These are phyloP conservation scores for Biscutella auriculata DNA, from an alignment of 441 rosid genomes.

Conservation along the genomic window DNA sequence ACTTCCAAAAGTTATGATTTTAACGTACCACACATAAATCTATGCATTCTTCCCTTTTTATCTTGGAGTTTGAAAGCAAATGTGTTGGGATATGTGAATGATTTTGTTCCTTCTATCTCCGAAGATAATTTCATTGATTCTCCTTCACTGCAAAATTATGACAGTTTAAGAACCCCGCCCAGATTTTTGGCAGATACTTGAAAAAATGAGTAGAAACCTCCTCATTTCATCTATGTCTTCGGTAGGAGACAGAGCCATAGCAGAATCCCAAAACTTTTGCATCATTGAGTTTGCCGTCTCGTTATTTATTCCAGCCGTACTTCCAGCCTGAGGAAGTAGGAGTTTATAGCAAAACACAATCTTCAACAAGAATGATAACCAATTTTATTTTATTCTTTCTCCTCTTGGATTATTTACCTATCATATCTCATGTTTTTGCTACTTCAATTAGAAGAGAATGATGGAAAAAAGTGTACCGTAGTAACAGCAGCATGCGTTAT, in stretches of 20 bases:
- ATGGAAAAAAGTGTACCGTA: slow-evolving; percentile 31
- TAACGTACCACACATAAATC: slow-evolving; percentile 74
- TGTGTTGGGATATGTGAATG: slow-evolving; percentile 39
- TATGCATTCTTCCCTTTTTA: slow-evolving; percentile 75
- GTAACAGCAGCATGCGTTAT: slow-evolving; percentile 90
- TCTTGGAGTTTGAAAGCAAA: slow-evolving; percentile 83
- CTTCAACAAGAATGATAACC: neutral
- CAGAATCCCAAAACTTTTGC: slow-evolving; percentile 99
- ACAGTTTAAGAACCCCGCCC: neutral
- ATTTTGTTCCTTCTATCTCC: slow-evolving; percentile 57
- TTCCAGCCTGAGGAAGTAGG: slow-evolving; percentile 45
- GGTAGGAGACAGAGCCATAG: slow-evolving; percentile 56
- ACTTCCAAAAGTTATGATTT: neutral
- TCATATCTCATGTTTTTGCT: neutral
- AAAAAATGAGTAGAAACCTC: slow-evolving; percentile 30
- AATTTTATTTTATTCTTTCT: neutral
- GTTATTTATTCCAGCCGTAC: slow-evolving; percentile 46
- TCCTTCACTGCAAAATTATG: slow-evolving; percentile 48
- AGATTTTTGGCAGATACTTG: no score
- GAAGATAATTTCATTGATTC: slow-evolving; percentile 58
- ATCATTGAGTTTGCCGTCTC: slow-evolving; percentile 78
- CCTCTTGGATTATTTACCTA: neutral
- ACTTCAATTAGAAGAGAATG: neutral
- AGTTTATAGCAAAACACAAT: neutral
- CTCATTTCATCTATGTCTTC: slow-evolving; percentile 72